Evolutionary conservation across 306 rosid species (phyloP), one percentile per base, ranked within the genome.

Genomic region (Lotus japonicus): DNA sequence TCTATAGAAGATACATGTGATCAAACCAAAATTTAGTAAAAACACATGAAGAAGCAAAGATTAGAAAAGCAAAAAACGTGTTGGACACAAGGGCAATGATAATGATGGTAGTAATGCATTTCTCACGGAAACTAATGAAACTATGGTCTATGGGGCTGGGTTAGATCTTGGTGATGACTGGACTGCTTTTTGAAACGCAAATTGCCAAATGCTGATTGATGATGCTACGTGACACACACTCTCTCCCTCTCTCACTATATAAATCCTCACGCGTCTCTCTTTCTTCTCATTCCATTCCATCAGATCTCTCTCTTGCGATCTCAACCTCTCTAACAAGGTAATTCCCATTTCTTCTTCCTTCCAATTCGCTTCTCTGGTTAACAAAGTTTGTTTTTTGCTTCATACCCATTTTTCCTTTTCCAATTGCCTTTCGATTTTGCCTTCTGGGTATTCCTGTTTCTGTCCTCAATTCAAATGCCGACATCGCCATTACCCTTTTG

Each of bases 301-400:
- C 77, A 43, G 67, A 53, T 84, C 83, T 64, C 86, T 41, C 43
- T 16, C 52, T 11, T 31, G 49, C 74, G 11, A 55, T 83, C 81
- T 61, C 66, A 55, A 18, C 56, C 55, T 14, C 44, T 19, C 39
- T 31, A 13, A 7, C 10, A 58, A 77, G 88, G 92, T 82, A 66
- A 46, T 55, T 26, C 12, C 45, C 15, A 1, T 14, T 17, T 26
- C 10, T 35, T 52, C 3, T 23, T 6, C 18, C 7, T 16, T 39
- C 17, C 19, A 46, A 62, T 77, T 72, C 12, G 3, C 60, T n/a
- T n/a, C n/a, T n/a, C 42, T 49, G 16, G 9, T 3, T 3, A 11
- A 0, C 43, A 26, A 26, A 52, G 13, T 69, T 7, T 1, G 41
- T 42, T 36, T 49, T 46, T 46, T 62, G 63, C 68, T 38, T 11